Evolutionary conservation across 2,329 filamentous ascomycete genomes (phyloP).

Genomic region (Pseudopithomyces maydicus): DNA sequence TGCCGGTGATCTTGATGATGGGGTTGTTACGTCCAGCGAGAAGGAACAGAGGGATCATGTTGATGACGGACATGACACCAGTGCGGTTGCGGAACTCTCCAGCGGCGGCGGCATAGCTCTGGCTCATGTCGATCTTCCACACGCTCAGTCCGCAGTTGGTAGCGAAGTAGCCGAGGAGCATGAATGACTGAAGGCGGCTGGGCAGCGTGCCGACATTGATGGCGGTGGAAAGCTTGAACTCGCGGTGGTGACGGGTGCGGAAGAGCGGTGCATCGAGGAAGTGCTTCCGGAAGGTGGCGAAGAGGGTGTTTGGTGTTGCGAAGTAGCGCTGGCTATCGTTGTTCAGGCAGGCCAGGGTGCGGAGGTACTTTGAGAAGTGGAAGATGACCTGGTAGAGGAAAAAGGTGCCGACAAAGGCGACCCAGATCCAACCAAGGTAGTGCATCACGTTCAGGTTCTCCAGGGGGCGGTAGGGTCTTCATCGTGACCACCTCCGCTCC

Average conservation of each 20-base stretch:
- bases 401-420: constrained; percentile 65
- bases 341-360: constrained; percentile 75
- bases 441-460: constrained; percentile 43
- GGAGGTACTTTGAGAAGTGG: constrained; percentile 68
- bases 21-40: constrained; percentile 80
- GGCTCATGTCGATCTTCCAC: constrained; percentile 63
- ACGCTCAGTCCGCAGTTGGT: constrained; percentile 54
- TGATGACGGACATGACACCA: constrained; percentile 72
- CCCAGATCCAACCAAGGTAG: constrained; percentile 55
- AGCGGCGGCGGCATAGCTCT: constrained; percentile 80
- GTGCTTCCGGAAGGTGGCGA: constrained; percentile 52
- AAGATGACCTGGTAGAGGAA: constrained; percentile 70
- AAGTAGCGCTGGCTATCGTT: constrained; percentile 84
- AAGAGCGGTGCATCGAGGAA: constrained; percentile 55
- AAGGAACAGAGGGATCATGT: constrained; percentile 79
- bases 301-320: constrained; percentile 61
- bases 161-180: constrained; percentile 54
- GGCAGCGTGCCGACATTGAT: constrained; percentile 57
- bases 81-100: constrained; percentile 65
- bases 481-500: constrained; percentile 24
- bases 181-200: constrained; percentile 54
- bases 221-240: constrained; percentile 56
- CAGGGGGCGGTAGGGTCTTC: constrained; percentile 35
- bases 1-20: constrained; percentile 70
- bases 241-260: constrained; percentile 55